Conservation (phyloP, 768 basidiomycete species). For the Tulasnella sp. region DNA sequence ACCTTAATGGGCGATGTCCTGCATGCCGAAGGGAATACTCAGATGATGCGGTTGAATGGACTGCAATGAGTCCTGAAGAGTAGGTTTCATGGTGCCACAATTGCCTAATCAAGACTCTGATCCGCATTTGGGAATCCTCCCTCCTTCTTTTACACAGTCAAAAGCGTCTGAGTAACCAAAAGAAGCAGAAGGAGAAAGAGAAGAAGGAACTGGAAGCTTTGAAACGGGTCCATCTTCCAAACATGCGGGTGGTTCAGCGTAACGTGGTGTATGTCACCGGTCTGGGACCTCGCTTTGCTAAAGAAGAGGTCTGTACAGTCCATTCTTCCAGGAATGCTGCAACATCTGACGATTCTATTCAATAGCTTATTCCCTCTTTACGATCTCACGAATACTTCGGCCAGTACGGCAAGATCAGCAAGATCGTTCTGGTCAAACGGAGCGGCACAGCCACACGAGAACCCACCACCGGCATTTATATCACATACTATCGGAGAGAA, state of each 20-base stretch:
- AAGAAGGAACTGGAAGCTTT: constrained; percentile 88
- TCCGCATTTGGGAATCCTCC: neutral
- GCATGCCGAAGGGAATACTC: constrained; percentile 91
- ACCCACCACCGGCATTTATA: constrained; percentile 86
- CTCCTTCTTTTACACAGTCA: constrained; percentile 47
- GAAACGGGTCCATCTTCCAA: constrained; percentile 77
- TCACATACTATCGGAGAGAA: constrained; percentile 89
- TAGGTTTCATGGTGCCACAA: constrained; percentile 38
- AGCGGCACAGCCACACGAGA: constrained; percentile 62
- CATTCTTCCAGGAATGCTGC: neutral
- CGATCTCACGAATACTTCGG: constrained; percentile 96
- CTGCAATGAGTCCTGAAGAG: constrained; percentile 93
- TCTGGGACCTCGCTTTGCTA: constrained; percentile 86
- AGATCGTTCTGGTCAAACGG: constrained; percentile 88
- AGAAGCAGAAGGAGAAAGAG: constrained; percentile 89
- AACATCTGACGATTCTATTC: constrained; percentile 1
- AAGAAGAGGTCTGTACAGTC: constrained; percentile 72
- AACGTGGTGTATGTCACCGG: constrained; percentile 95
- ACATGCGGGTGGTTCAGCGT: constrained; percentile 93
- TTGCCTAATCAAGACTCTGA: constrained; percentile 22
- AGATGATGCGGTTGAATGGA: constrained; percentile 90
- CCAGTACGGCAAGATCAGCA: constrained; percentile 95
- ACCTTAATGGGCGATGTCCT: constrained; percentile 92
- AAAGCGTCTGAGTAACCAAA: constrained; percentile 89
- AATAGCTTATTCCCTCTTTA: constrained; percentile 78